Evolutionary conservation across 768 basidiomycete genomes (phyloP).

Genomic region (Suillus alpinus): DNA sequence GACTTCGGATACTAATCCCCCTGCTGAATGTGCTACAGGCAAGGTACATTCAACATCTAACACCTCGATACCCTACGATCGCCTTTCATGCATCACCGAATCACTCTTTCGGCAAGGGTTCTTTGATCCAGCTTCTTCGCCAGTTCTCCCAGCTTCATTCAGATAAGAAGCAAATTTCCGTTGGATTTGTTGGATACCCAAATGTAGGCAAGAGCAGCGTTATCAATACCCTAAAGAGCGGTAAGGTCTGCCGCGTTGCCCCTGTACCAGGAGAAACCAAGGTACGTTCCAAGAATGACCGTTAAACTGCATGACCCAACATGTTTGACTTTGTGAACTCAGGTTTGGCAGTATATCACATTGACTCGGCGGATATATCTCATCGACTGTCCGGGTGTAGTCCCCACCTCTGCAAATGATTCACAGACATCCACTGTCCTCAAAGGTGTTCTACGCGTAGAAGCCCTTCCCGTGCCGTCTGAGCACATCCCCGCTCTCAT

Average conservation of each 20-base stretch:
- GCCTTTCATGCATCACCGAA: constrained; percentile 99
- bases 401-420: constrained; percentile 90
- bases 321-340: constrained; percentile 1
- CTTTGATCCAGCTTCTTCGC: constrained; percentile 92
- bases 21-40: constrained; percentile 48
- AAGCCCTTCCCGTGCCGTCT: constrained; percentile 88
- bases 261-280: constrained; percentile 99
- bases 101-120: constrained; percentile 98
- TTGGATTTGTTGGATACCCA: constrained; percentile 97
- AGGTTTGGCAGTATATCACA: constrained; percentile 99
- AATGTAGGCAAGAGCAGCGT: constrained; percentile 98
- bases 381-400: constrained; percentile 98
- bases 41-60: constrained; percentile 93
- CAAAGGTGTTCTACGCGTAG: constrained; percentile 95
- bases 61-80: constrained; percentile 91
- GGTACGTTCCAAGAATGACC: constrained; percentile 22
- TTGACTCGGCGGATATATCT: constrained; percentile 95
- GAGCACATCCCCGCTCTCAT: constrained; percentile 90
- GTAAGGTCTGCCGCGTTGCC: constrained; percentile 95
- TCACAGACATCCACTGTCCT: constrained; percentile 88
- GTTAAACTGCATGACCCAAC: neutral
- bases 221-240: constrained; percentile 97
- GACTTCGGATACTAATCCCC: neutral
- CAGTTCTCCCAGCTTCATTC: constrained; percentile 97
- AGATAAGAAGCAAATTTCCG: constrained; percentile 99